Evolutionary conservation across 2,329 filamentous ascomycete genomes (phyloP).

Genomic region (Paracoccidioides brasiliensis): DNA sequence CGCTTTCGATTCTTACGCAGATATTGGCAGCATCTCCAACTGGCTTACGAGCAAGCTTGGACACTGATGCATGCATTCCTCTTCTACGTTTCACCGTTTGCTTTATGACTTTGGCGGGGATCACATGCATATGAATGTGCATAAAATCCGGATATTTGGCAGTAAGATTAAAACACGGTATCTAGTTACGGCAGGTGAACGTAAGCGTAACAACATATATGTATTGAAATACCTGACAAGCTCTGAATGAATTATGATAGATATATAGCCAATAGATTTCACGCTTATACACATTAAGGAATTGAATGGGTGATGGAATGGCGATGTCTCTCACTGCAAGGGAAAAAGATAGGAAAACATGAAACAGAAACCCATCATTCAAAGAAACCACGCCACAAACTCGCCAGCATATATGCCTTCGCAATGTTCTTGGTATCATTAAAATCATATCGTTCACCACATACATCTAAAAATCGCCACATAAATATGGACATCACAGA

Average conservation of each 20-base stretch:
- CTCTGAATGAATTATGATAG: neutral
- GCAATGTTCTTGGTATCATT: neutral
- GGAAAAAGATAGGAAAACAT: neutral
- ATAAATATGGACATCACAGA: neutral
- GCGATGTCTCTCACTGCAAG: neutral
- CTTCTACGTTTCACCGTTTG: neutral
- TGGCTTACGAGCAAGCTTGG: constrained; percentile 17
- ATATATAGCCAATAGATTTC: neutral
- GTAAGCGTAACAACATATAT: neutral
- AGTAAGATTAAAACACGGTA: neutral
- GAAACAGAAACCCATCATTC: neutral
- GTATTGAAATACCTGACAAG: neutral
- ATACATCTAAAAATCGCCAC: neutral
- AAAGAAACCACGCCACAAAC: neutral
- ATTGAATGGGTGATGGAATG: neutral
- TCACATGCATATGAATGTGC: neutral
- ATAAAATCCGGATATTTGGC: neutral
- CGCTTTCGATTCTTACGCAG: constrained; percentile 3
- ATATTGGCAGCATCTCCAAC: constrained; percentile 7
- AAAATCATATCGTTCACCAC: neutral
- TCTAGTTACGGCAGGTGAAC: no score
- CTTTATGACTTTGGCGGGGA: neutral
- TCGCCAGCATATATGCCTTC: neutral
- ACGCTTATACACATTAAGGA: constrained; percentile 3
- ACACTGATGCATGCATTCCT: constrained; percentile 2